phyloP scores from a whole-genome alignment of 495 filamentous ascomycete species.

The Penicillium cataractarum region DNA sequence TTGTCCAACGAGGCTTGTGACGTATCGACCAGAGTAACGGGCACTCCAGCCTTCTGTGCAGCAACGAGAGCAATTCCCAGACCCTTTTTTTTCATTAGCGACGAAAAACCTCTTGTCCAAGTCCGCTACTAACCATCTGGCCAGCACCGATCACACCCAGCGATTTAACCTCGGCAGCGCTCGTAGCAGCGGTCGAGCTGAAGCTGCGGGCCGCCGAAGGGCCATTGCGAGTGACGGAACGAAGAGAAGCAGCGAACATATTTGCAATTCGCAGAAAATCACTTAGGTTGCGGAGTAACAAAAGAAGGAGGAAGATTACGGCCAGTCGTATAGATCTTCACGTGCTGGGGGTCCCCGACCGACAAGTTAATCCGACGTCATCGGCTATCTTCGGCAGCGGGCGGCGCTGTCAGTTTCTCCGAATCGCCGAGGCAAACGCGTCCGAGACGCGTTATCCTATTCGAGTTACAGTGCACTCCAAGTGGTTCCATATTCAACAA shows the following conservation, averaged over 20 bases:
- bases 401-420: constrained; percentile 35
- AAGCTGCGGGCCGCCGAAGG: constrained; percentile 45
- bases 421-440: constrained; percentile 29
- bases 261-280: constrained; percentile 11
- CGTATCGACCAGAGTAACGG: constrained; percentile 85
- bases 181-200: constrained; percentile 46
- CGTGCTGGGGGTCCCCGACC: constrained; percentile 39
- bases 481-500: constrained; percentile 3
- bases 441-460: constrained; percentile 39
- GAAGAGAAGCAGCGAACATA: constrained; percentile 44
- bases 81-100: constrained; percentile 61
- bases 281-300: not conserved
- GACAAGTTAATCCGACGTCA: constrained; percentile 35
- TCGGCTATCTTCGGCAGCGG: constrained; percentile 48
- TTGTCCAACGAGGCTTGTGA: constrained; percentile 89
- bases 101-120: constrained; percentile 10
- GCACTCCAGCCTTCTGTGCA: constrained; percentile 78
- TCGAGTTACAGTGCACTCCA: constrained; percentile 32
- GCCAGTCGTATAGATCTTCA: constrained; percentile 24
- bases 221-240: constrained; percentile 34
- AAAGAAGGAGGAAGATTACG: constrained; percentile 14
- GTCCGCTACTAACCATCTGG: constrained; percentile 73
- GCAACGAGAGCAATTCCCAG: constrained; percentile 96
- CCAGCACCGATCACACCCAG: constrained; percentile 94
- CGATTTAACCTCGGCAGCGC: constrained; percentile 78